Base-by-base conservation (phyloP, 192 early-diverging fungal genomes). In the Dissophora ornata region DNA sequence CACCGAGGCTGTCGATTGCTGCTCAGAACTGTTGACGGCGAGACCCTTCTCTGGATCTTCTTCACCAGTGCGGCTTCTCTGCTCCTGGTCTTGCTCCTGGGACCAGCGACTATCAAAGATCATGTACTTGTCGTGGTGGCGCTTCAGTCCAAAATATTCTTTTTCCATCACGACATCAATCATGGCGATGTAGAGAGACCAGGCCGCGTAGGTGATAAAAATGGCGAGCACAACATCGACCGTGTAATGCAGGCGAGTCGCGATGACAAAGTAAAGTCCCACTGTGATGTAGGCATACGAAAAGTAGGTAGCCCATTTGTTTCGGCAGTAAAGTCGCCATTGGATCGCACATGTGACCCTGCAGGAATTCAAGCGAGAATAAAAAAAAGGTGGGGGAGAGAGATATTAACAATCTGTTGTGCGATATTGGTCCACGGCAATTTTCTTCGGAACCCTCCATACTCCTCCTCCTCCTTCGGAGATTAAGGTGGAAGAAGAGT, bases 111-210 rank as follows among this genome's bases (percentile, higher is more conserved):
- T 21, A 32, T 68, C 57, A 51, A 75, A 75, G 25, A 30, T n/a
- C 10, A 19, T 1, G 34, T 75, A 75, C 22, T 75, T 75, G 30
- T 75, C 71, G 28, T 57, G 40, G 18, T 75, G 62, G 32, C 71
- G 71, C 8, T 30, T 38, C 10, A 66, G 29, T 18, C 71, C 71
- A 62, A 81, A 66, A 47, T 77, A 81, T 40, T 81, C 71, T 58
- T 81, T 81, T 28, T 81, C 71, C 62, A 81, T 77, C 42, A 74
- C 68, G 36, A 71, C 46, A 38, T 81, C 80, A 6, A 81, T 64
- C 62, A 71, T 81, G 46, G 64, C 77, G 50, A 86, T 89, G 61
- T 90, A 90, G 10, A 83, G 28, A 26, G 85, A 81, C 75, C 86
- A 84, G 19, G 83, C 70, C 11, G 82, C 65, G 45, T 82, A 85